phyloP scores from a whole-genome alignment of 2,329 filamentous ascomycete species.

The Colletotrichum lini region DNA sequence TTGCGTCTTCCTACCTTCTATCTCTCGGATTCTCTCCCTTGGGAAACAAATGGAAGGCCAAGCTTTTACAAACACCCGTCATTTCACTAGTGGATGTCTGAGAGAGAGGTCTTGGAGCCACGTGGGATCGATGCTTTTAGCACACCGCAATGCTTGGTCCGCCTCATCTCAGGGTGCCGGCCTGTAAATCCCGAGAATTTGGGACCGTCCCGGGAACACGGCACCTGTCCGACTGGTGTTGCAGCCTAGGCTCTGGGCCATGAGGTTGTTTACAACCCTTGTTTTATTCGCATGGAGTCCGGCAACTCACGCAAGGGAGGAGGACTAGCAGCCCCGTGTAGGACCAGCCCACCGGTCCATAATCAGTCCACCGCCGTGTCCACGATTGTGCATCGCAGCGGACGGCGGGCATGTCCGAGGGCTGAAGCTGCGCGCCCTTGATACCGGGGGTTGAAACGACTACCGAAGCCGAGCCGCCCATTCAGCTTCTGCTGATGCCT shows the following conservation, averaged over 20 bases:
- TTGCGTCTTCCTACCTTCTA: neutral
- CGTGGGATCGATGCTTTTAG: neutral
- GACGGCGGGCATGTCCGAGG: no score
- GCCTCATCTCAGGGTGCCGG: neutral
- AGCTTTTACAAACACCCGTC: neutral
- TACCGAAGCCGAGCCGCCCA: no score
- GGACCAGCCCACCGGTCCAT: no score
- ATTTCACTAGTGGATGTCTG: neutral
- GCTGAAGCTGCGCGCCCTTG: no score
- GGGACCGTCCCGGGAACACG: slow-evolving; percentile 3
- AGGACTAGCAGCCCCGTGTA: neutral
- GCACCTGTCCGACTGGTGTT: neutral
- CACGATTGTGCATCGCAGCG: no score
- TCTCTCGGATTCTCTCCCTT: no score
- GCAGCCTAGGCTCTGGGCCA: neutral
- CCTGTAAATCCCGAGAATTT: neutral
- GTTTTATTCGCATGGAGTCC: neutral
- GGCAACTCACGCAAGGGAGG: neutral
- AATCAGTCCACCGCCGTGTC: no score
- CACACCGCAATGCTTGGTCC: neutral
- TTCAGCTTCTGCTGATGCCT: no score
- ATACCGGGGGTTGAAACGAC: no score
- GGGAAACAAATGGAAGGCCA: neutral
- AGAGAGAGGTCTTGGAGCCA: neutral
- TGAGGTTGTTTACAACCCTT: neutral